These are phyloP conservation scores for Rhizoctonia solani DNA, from an alignment of 1,284 basidiomycete genomes.

Conservation along the genomic window DNA sequence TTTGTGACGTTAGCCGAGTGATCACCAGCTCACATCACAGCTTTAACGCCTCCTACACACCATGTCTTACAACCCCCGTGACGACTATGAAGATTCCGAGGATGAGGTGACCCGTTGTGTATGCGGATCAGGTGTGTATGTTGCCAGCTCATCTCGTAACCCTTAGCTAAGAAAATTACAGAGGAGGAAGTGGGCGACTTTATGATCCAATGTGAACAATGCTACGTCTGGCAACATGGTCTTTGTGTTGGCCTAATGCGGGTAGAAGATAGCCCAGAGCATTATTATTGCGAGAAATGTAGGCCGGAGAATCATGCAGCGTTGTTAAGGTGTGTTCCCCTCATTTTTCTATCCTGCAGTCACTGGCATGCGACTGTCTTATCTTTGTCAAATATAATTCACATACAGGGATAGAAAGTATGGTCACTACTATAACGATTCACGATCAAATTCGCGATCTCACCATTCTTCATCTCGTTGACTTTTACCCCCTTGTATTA, in stretches of 20 bases:
- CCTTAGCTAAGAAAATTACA: slow-evolving; percentile 48
- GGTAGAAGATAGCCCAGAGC: slow-evolving; percentile 78
- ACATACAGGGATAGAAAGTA: background rate
- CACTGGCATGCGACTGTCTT: background rate
- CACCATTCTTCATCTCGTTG: background rate
- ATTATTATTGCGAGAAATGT: slow-evolving; percentile 94
- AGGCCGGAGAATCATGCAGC: slow-evolving; percentile 84
- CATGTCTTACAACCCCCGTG: background rate
- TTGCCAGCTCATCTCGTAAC: slow-evolving; percentile 15
- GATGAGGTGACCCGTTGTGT: slow-evolving; percentile 91
- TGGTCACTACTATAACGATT: background rate
- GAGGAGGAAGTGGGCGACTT: slow-evolving; percentile 79
- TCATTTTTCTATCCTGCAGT: background rate
- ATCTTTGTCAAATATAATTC: background rate
- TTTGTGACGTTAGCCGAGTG: background rate
- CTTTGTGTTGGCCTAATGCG: slow-evolving; percentile 92
- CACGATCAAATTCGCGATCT: background rate
- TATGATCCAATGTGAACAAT: slow-evolving; percentile 97
- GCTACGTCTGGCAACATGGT: slow-evolving; percentile 98
- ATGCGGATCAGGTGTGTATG: slow-evolving; percentile 81
- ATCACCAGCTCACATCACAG: background rate
- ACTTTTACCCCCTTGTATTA: background rate
- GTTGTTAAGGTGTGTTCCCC: slow-evolving; percentile 46
- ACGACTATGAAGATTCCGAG: slow-evolving; percentile 64
- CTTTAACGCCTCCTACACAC: slow-evolving; percentile 4